Evolutionary conservation across 75 land plant species (phyloP), one percentile per base, ranked within the genome.

Genomic region (Sequoia sempervirens): DNA sequence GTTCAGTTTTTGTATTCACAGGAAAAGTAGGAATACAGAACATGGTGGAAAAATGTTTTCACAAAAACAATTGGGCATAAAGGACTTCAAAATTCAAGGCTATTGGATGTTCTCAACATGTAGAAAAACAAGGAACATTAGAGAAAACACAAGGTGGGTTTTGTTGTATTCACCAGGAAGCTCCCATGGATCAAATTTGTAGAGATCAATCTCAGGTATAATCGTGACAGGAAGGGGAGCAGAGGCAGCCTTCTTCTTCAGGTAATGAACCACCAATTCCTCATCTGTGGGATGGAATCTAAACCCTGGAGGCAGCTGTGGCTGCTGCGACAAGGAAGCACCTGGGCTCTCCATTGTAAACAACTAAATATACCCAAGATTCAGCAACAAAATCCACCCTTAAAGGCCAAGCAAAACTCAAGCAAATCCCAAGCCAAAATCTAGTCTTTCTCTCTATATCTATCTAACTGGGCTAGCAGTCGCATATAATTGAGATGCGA

Each of bases 111-210:
- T 46, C 50, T 46, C 8, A 46, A 46, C 8, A 46, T 46, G 53
- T 0, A 50, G 14, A 50, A 50, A 50, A 50, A 13, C 53, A 50
- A 50, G 2, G 3, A 50, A 50, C 53, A 13, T 50, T 50, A 50
- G 53, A 50, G 53, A 50, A 50, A 50, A 50, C 15, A 50, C 53
- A 50, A 50, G 53, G 53, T 50, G 53, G 53, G 53, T 50, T 50
- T 50, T 32, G 30, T 5, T 13, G 37, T 81, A 52, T 53, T 50
- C 61, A 81, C 82, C 85, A 75, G 86, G 86, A 4, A 85, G 47
- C 41, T 85, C 86, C 86, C 86, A 85, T 2, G 86, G 86, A 85
- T 85, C 86, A 18, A 85, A 85, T 26, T 85, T 85, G 85, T 85
- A 85, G 30, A 85, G 86, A 84, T 85, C 86, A 37, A 85, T 80